Evolutionary conservation across 2,329 filamentous ascomycete species (phyloP).

Genomic region (Verticillium longisporum): DNA sequence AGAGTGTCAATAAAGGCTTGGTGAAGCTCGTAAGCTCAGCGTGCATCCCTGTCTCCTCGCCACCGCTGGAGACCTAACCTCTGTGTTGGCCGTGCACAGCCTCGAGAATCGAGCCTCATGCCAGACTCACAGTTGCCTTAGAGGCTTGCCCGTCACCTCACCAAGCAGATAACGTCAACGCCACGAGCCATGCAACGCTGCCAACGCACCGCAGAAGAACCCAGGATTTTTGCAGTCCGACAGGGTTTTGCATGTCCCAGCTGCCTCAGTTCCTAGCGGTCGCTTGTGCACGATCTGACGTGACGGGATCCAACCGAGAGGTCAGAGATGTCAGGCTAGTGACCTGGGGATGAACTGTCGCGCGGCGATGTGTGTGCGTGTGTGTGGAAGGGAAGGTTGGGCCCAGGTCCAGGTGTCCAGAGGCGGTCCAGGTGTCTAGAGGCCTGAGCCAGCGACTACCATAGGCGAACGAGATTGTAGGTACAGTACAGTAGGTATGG

Average conservation of each 20-base stretch:
- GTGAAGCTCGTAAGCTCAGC: neutral
- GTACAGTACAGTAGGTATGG: too few species aligned
- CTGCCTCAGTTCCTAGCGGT: neutral
- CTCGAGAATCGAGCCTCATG: neutral
- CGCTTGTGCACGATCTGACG: neutral
- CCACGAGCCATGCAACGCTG: constrained; percentile 3
- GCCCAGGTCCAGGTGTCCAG: neutral
- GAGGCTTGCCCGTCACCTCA: constrained; percentile 2
- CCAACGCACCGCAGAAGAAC: neutral
- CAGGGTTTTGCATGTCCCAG: neutral
- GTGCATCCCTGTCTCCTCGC: neutral
- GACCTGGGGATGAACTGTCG: neutral
- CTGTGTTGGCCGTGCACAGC: constrained; percentile 8
- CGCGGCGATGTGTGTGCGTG: neutral
- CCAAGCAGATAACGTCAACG: constrained; percentile 7
- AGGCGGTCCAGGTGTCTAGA: neutral
- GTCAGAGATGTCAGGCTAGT: neutral
- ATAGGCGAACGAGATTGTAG: neutral
- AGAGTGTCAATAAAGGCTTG: neutral
- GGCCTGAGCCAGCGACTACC: neutral
- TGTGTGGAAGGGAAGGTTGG: neutral
- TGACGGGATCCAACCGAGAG: neutral
- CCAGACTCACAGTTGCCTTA: constrained; percentile 8
- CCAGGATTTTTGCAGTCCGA: neutral
- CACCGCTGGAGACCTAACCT: neutral